Percentiles rank a stretch among this genome's conserved stretches.
These are phyloP conservation scores for Pythium folliculosum DNA, from an alignment of 352 stramenopile species.

Conservation along the genomic window DNA sequence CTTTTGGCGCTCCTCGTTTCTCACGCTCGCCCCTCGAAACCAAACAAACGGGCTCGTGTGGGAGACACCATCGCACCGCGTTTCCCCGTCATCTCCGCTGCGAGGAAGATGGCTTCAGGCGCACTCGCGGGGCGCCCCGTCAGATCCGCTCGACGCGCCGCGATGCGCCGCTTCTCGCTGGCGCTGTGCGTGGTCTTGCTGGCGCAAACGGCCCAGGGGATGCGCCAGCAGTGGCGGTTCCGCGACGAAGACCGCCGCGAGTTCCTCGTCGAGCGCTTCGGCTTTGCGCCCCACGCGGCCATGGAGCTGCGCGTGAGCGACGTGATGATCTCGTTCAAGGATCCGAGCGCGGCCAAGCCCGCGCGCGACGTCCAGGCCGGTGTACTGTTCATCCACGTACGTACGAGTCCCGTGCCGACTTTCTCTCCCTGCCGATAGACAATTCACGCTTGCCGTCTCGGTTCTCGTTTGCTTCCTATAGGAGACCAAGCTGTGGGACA, in stretches of 20 bases:
- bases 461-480: slow-evolving; percentile 10
- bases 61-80: not conserved
- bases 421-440: no score
- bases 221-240: slow-evolving; percentile 85
- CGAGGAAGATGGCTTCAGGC: not conserved
- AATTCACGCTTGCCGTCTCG: no score
- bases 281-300: slow-evolving; percentile 63
- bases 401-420: not conserved
- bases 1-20: slow-evolving; percentile 5
- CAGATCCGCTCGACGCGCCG: not conserved
- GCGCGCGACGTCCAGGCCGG: slow-evolving; percentile 35
- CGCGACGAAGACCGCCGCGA: slow-evolving; percentile 63
- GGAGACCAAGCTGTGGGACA: slow-evolving; percentile 63
- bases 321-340: slow-evolving; percentile 39
- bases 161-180: slow-evolving; percentile 11
- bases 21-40: slow-evolving; percentile 1
- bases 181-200: slow-evolving; percentile 8
- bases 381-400: slow-evolving; percentile 71
- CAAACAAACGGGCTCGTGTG: not conserved
- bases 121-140: not conserved
- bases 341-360: slow-evolving; percentile 1
- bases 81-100: not conserved
- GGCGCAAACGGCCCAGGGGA: slow-evolving; percentile 27
- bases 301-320: slow-evolving; percentile 73
- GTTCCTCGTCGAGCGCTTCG: slow-evolving; percentile 92